Conservation (phyloP, 805 yeast species). For the Wickerhamia fluorescens region DNA sequence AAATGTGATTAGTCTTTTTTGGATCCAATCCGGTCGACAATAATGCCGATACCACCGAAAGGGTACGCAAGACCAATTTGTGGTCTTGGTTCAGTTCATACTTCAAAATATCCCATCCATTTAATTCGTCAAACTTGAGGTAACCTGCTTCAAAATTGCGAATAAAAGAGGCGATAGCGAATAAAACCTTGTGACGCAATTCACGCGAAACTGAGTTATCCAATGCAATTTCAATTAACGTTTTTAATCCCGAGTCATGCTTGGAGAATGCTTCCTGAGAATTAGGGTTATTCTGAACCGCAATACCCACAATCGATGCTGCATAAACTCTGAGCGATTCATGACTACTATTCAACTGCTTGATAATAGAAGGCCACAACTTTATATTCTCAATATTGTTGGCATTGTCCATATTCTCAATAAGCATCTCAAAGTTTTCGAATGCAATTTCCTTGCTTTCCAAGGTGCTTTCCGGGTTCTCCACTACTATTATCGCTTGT, state of each 20-base stretch:
- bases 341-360: slow-evolving; percentile 41
- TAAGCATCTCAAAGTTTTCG: slow-evolving; percentile 88
- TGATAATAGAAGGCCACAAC: slow-evolving; percentile 71
- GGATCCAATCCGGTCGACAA: slow-evolving; percentile 44
- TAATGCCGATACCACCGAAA: slow-evolving; percentile 54
- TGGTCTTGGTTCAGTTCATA: slow-evolving; percentile 20
- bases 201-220: slow-evolving; percentile 12
- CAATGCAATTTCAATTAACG: slow-evolving; percentile 37
- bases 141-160: slow-evolving; percentile 61
- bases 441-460: slow-evolving; percentile 70
- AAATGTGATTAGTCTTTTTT: slow-evolving; percentile 34
- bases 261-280: slow-evolving; percentile 63
- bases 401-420: slow-evolving; percentile 92
- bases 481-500: slow-evolving; percentile 58
- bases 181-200: slow-evolving; percentile 58
- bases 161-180: slow-evolving; percentile 68
- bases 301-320: slow-evolving; percentile 76
- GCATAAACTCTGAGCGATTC: slow-evolving; percentile 47
- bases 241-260: slow-evolving; percentile 39
- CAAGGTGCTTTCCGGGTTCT: slow-evolving; percentile 48
- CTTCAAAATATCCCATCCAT: slow-evolving; percentile 58
- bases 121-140: slow-evolving; percentile 42
- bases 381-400: slow-evolving; percentile 79
- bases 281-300: slow-evolving; percentile 83
- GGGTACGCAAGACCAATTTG: slow-evolving; percentile 44